A percentile compares a stretch with the other conserved stretches of the same genome.
Evolutionary conservation across 495 filamentous ascomycete species (phyloP).

Genomic region (Penicillium cataractarum): DNA sequence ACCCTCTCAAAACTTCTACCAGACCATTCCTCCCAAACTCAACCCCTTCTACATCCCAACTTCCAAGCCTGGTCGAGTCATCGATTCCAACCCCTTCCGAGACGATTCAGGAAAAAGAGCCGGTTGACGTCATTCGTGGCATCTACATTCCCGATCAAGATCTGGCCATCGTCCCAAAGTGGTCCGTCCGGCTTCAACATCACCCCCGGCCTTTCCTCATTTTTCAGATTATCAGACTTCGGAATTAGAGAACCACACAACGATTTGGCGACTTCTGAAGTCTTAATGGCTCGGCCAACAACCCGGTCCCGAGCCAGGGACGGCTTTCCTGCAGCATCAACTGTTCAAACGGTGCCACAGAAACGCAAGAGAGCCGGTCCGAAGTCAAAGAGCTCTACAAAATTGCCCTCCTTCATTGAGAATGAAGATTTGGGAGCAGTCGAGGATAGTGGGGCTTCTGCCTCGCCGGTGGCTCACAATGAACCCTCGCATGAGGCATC

Average conservation of each 20-base stretch:
- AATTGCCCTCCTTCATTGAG: neutral
- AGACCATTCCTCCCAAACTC: neutral
- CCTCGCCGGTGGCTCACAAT: neutral
- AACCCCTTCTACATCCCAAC: neutral
- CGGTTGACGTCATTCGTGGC: slow-evolving; percentile 9
- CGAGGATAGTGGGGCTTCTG: neutral
- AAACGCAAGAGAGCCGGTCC: slow-evolving; percentile 6
- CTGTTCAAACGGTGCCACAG: neutral
- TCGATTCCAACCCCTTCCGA: neutral
- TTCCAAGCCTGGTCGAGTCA: neutral
- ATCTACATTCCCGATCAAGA: slow-evolving; percentile 9
- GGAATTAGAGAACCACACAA: neutral
- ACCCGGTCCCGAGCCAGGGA: neutral
- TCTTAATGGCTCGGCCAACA: neutral
- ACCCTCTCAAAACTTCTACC: neutral
- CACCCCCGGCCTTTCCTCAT: neutral
- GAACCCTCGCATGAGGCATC: neutral
- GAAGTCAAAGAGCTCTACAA: neutral
- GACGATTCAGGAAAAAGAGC: neutral
- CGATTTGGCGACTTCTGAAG: neutral
- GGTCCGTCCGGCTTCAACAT: neutral
- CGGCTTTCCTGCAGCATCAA: neutral
- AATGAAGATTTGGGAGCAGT: neutral
- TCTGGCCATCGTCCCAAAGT: neutral
- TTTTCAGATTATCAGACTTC: neutral